A percentile compares a stretch with the other conserved stretches of the same genome.
Conservation (phyloP, 2,329 filamentous ascomycete genomes). For the Cadophora malorum region DNA sequence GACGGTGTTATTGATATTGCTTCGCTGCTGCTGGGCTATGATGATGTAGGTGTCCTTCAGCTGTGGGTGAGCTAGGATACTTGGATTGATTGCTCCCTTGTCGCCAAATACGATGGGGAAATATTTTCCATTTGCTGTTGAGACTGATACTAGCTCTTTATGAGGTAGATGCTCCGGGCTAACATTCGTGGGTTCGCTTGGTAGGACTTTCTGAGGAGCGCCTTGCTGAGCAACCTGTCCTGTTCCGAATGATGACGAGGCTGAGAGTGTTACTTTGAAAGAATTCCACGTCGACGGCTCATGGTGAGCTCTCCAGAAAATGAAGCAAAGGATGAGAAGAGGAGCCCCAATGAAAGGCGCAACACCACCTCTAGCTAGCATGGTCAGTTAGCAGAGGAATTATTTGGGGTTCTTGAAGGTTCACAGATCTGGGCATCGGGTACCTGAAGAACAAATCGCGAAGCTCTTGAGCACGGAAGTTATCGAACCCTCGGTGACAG, state of each 20-base stretch:
- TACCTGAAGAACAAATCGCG: slow-evolving; percentile 13
- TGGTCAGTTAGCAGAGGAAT: slow-evolving; percentile 5
- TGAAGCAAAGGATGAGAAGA: slow-evolving; percentile 18
- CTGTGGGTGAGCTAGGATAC: slow-evolving; percentile 61
- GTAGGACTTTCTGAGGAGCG: slow-evolving; percentile 7
- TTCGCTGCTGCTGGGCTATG: slow-evolving; percentile 53
- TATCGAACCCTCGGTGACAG: not conserved
- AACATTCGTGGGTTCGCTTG: slow-evolving; percentile 9
- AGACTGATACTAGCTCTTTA: slow-evolving; percentile 47
- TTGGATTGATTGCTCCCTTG: slow-evolving; percentile 57
- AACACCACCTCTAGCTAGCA: slow-evolving; percentile 18
- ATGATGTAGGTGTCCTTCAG: slow-evolving; percentile 56
- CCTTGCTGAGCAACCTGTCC: slow-evolving; percentile 1
- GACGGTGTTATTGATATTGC: slow-evolving; percentile 38
- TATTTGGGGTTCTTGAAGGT: not conserved
- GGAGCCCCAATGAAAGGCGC: slow-evolving; percentile 7
- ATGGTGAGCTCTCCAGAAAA: slow-evolving; percentile 12
- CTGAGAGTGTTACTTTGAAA: not conserved
- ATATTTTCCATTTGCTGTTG: slow-evolving; percentile 54
- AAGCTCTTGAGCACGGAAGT: slow-evolving; percentile 15
- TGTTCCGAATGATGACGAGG: not conserved
- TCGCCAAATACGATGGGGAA: slow-evolving; percentile 57
- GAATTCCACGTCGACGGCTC: slow-evolving; percentile 14
- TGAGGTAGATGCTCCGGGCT: slow-evolving; percentile 35
- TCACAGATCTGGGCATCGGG: not conserved